Conservation (phyloP, 345 rosid species). For the Aegle marmelos region DNA sequence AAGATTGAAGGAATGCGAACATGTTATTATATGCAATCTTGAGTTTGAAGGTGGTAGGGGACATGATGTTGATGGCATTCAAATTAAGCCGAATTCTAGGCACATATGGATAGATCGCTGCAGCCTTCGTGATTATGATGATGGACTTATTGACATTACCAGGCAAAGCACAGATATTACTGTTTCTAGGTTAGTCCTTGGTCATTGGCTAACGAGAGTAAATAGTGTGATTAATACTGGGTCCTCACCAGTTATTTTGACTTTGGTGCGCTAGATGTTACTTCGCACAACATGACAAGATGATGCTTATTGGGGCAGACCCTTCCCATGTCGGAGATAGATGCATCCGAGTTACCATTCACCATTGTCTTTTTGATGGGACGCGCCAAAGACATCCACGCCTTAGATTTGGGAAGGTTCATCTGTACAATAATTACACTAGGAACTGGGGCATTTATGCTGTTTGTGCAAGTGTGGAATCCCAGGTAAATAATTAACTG, state of each 20-base stretch:
- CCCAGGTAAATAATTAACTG: slow-evolving; percentile 54
- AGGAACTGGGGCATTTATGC: slow-evolving; percentile 92
- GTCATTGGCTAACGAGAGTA: not conserved
- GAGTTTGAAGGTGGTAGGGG: slow-evolving; percentile 90
- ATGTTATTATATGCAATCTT: slow-evolving; percentile 79
- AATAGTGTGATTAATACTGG: not conserved
- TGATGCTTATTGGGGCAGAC: slow-evolving; percentile 87
- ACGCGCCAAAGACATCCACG: slow-evolving; percentile 95
- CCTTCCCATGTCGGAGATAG: slow-evolving; percentile 71
- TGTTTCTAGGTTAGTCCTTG: slow-evolving; percentile 57
- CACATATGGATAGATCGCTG: slow-evolving; percentile 93
- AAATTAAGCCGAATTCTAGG: slow-evolving; percentile 86
- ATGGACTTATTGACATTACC: slow-evolving; percentile 93
- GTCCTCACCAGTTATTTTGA: slow-evolving; percentile 6
- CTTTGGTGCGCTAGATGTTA: slow-evolving; percentile 54
- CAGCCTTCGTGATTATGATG: slow-evolving; percentile 80
- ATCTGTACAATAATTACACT: slow-evolving; percentile 85
- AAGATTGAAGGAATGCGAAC: slow-evolving; percentile 81
- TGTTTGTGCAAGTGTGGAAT: slow-evolving; percentile 87
- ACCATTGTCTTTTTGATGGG: slow-evolving; percentile 91
- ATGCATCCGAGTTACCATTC: slow-evolving; percentile 88
- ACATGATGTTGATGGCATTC: slow-evolving; percentile 83
- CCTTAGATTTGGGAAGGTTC: slow-evolving; percentile 80
- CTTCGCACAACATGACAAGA: slow-evolving; percentile 81
- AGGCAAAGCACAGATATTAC: slow-evolving; percentile 91